A percentile compares a stretch with the other conserved stretches of the same genome.
Evolutionary conservation across 2,329 filamentous ascomycete species (phyloP).

Genomic region (Chaetomiaceae sp.): DNA sequence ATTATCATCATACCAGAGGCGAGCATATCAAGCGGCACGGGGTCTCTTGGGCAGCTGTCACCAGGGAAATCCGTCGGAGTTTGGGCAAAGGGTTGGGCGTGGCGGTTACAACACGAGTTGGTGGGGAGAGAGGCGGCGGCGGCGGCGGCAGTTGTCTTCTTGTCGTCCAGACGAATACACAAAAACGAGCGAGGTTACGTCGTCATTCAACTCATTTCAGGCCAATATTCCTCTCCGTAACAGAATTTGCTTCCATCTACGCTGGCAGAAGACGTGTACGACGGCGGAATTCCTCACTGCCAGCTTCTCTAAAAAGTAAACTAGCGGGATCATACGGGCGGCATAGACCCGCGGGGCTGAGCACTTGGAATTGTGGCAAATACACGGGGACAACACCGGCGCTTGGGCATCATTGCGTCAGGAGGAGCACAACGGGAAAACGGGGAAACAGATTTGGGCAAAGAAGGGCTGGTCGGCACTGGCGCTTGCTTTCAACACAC

Average conservation of each 20-base stretch:
- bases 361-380: too few relatives aligned
- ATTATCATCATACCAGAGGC: constrained; percentile 18
- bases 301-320: not conserved
- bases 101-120: too few relatives aligned
- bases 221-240: not conserved
- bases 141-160: too few relatives aligned
- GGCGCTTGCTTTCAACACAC: constrained; percentile 6
- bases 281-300: not conserved
- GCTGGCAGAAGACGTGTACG: too few relatives aligned
- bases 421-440: not conserved
- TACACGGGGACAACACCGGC: too few relatives aligned
- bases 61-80: constrained; percentile 15
- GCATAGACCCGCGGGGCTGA: not conserved
- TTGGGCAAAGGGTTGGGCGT: constrained; percentile 9
- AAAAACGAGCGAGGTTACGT: too few relatives aligned
- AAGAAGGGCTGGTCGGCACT: constrained; percentile 7
- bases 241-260: not conserved
- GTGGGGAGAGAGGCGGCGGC: too few relatives aligned
- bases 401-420: constrained; percentile 9
- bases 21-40: constrained; percentile 20
- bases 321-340: constrained; percentile 1
- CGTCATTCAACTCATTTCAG: too few relatives aligned
- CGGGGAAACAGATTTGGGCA: constrained; percentile 16
- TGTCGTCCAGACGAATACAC: too few relatives aligned
- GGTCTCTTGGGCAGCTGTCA: constrained; percentile 10